A percentile compares a stretch with the other conserved stretches of the same genome.
phyloP scores from a whole-genome alignment of 345 rosid genomes.

The Arabidopsis thaliana region DNA sequence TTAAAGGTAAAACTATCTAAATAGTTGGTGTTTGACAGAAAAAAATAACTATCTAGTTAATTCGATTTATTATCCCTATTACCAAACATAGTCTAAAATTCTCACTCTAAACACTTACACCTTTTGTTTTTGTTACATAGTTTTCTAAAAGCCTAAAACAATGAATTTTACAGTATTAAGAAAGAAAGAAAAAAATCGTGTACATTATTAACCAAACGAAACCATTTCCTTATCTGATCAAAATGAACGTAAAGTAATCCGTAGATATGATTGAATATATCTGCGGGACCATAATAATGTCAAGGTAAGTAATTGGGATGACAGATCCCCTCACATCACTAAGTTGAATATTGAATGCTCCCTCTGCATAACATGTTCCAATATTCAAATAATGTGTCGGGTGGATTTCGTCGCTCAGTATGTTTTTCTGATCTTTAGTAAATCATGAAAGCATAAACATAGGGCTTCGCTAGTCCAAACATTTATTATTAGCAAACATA shows the following conservation, averaged over 20 bases:
- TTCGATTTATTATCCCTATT: too few species aligned
- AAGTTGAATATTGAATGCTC: not conserved
- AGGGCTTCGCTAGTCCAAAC: conserved; percentile 1
- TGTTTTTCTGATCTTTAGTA: not conserved
- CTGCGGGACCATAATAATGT: not conserved
- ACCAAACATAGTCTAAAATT: too few species aligned
- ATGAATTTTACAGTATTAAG: too few species aligned
- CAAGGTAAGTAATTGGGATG: not conserved
- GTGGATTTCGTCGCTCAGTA: not conserved
- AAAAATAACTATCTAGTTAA: too few species aligned
- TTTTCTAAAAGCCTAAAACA: too few species aligned
- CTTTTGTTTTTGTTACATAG: too few species aligned
- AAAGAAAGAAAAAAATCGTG: too few species aligned
- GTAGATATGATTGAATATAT: not conserved
- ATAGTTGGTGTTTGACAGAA: too few species aligned
- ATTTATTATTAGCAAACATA: conserved; percentile 13
- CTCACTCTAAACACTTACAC: too few species aligned
- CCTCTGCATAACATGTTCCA: not conserved
- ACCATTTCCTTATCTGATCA: conserved; percentile 15
- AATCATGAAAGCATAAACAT: conserved; percentile 13
- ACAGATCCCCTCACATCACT: too few species aligned
- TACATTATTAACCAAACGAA: not conserved
- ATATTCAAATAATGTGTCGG: not conserved
- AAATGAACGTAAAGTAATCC: not conserved
- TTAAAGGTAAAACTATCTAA: too few species aligned